Conservation (phyloP, 305 asterid species). For the Fraxinus platypoda region DNA sequence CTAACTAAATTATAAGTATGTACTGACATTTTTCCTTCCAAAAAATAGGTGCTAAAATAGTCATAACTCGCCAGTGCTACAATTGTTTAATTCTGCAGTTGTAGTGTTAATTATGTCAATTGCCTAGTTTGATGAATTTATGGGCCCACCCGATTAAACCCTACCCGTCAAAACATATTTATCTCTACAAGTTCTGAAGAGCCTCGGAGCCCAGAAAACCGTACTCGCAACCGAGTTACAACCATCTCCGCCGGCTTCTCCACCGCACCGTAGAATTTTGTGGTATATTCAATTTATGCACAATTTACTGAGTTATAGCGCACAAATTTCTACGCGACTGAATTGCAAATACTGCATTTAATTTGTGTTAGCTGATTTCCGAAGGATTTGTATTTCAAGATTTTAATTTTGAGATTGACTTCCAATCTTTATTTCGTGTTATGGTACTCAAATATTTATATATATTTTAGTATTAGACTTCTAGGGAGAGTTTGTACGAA, state of each 20-base stretch:
- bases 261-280: background rate
- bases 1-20: background rate
- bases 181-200: background rate
- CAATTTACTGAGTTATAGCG: background rate
- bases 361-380: background rate
- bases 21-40: background rate
- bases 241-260: constrained; percentile 11
- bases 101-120: background rate
- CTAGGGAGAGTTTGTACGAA: constrained; percentile 3
- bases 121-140: background rate
- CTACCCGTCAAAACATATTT: background rate
- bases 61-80: background rate
- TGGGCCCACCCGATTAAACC: background rate
- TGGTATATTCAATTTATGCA: constrained; percentile 21
- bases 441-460: background rate
- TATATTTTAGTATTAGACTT: no score
- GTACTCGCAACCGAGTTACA: constrained; percentile 25
- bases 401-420: background rate
- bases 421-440: background rate
- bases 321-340: constrained; percentile 15
- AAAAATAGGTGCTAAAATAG: background rate
- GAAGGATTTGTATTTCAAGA: background rate
- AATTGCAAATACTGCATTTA: constrained; percentile 5
- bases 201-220: background rate
- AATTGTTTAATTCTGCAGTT: background rate